Evolutionary conservation across 192 early-diverging fungal genomes (phyloP).

Genomic region (Dispira parvispora): DNA sequence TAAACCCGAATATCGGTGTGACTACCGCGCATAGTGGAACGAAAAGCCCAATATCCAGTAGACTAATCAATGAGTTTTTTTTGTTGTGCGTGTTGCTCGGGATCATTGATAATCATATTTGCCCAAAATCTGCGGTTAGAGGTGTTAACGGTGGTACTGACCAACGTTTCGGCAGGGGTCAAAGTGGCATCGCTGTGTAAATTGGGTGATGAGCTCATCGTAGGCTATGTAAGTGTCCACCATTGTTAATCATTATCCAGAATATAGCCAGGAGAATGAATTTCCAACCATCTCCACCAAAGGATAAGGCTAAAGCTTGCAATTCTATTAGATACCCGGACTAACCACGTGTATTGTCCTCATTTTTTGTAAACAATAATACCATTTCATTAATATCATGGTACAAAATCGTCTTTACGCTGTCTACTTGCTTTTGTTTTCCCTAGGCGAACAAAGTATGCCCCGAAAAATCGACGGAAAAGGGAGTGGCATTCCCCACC

Average conservation of each 20-base stretch:
- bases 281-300: too few relatives aligned
- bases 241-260: neutral
- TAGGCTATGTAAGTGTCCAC: slow-evolving; percentile 26
- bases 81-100: neutral
- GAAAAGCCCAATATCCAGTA: neutral
- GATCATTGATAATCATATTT: slow-evolving; percentile 3
- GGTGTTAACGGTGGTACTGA: slow-evolving; percentile 28
- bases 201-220: slow-evolving; percentile 39
- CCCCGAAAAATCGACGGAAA: slow-evolving; percentile 38
- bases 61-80: neutral
- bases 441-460: slow-evolving; percentile 34
- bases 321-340: too few relatives aligned
- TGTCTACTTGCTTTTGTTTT: neutral
- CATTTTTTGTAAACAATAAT: too few relatives aligned
- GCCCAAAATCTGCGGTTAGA: slow-evolving; percentile 15
- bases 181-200: slow-evolving; percentile 33
- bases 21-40: neutral
- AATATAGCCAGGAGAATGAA: too few relatives aligned
- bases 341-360: too few relatives aligned
- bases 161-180: slow-evolving; percentile 25
- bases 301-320: too few relatives aligned
- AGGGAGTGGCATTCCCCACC: slow-evolving; percentile 73
- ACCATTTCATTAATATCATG: too few relatives aligned
- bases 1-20: neutral
- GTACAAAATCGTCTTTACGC: too few relatives aligned